Evolutionary conservation across 768 basidiomycete genomes (phyloP).

Genomic region (Hygrophorus russula): DNA sequence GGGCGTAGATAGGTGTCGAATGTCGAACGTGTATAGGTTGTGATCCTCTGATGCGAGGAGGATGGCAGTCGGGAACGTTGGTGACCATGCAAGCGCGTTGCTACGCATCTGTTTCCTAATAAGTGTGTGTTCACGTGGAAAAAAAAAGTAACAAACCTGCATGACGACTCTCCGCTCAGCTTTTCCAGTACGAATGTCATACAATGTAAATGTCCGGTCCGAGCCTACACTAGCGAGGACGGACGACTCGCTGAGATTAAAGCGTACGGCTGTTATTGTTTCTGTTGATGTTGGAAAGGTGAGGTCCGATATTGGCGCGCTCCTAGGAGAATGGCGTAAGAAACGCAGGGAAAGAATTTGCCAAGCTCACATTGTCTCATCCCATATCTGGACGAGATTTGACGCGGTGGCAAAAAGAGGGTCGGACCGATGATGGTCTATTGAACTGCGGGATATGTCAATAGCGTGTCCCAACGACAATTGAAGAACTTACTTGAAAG

Average conservation of each 20-base stretch:
- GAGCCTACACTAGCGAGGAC: constrained; percentile 93
- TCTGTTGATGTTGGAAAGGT: constrained; percentile 82
- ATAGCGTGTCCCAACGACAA: constrained; percentile 2
- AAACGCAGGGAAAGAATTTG: background rate
- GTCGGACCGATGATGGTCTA: constrained; percentile 88
- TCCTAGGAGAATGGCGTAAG: constrained; percentile 31
- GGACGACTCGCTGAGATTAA: constrained; percentile 90
- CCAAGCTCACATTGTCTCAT: constrained; percentile 76
- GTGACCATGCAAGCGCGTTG: constrained; percentile 91
- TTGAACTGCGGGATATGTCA: constrained; percentile 43
- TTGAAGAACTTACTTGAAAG: constrained; percentile 65
- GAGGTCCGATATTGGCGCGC: constrained; percentile 75
- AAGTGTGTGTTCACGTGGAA: background rate
- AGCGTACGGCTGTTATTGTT: constrained; percentile 78
- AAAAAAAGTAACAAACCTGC: constrained; percentile 41
- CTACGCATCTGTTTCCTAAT: constrained; percentile 53
- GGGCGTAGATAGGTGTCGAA: constrained; percentile 70
- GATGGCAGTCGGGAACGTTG: constrained; percentile 84
- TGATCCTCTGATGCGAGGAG: constrained; percentile 98
- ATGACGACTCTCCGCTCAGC: constrained; percentile 87
- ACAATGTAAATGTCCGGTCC: constrained; percentile 91
- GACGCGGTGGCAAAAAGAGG: constrained; percentile 92
- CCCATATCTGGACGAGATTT: constrained; percentile 92
- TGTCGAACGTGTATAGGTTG: constrained; percentile 96
- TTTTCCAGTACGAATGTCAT: constrained; percentile 94